These are phyloP conservation scores for Ceratobasidium sp. DNA, from an alignment of 1,284 basidiomycete species.

Conservation along the genomic window DNA sequence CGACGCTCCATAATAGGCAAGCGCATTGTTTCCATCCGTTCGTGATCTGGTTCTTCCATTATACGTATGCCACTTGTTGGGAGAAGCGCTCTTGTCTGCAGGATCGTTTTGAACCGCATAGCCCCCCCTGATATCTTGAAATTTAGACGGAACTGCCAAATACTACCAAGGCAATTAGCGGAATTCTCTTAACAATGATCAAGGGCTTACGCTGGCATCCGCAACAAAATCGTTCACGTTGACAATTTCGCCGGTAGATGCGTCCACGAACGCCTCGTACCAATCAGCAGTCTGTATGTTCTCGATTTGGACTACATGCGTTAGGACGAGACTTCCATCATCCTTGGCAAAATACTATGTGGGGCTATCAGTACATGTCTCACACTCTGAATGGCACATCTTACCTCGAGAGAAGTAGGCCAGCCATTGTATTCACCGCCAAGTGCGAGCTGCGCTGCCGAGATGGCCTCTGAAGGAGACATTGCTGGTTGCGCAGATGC, in stretches of 20 bases:
- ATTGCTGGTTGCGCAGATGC: constrained; percentile 37
- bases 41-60: background rate
- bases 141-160: constrained; percentile 28
- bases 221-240: constrained; percentile 38
- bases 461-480: constrained; percentile 27
- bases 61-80: constrained; percentile 40
- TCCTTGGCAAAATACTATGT: constrained; percentile 40
- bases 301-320: constrained; percentile 39
- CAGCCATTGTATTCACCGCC: constrained; percentile 15
- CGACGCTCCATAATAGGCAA: background rate
- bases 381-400: too few species aligned
- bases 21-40: too few species aligned
- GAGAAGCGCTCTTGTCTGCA: constrained; percentile 39
- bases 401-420: constrained; percentile 3
- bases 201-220: constrained; percentile 23
- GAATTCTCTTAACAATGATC: too few species aligned
- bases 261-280: constrained; percentile 39
- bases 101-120: constrained; percentile 35
- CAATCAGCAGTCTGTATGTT: constrained; percentile 44
- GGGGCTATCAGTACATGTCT: too few species aligned
- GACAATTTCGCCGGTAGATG: constrained; percentile 24
- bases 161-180: background rate
- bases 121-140: constrained; percentile 21
- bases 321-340: constrained; percentile 23
- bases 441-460: constrained; percentile 23